Conservation (phyloP, 257 asterid genomes). For the Solanum etuberosum region DNA sequence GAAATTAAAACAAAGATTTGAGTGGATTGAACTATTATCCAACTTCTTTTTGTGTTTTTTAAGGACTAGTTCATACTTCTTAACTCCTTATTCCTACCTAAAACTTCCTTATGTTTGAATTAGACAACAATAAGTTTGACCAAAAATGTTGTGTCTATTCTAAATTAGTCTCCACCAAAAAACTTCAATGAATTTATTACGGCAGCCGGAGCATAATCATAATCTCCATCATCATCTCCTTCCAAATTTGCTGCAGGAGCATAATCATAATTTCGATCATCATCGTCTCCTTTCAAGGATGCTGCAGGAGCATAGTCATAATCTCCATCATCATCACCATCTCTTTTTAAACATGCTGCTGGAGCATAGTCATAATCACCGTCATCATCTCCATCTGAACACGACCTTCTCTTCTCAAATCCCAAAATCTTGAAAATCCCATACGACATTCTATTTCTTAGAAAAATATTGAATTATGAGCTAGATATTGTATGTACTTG, state of each 20-base stretch:
- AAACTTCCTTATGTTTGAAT: not conserved
- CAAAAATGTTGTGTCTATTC: not conserved
- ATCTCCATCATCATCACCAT: not conserved
- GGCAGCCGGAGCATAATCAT: not conserved
- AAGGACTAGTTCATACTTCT: not conserved
- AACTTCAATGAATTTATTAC: not conserved
- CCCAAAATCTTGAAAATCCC: not conserved
- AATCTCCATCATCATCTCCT: not conserved
- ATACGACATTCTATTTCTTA: not conserved
- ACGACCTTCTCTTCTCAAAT: not conserved
- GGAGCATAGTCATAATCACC: not conserved
- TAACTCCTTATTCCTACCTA: not conserved
- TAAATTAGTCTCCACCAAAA: not conserved
- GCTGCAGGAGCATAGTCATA: conserved; percentile 4
- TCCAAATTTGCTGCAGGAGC: not conserved
- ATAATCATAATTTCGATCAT: not conserved
- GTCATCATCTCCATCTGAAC: not conserved
- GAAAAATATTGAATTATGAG: not conserved
- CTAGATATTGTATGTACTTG: not conserved
- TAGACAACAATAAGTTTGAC: not conserved
- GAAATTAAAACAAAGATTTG: too few relatives aligned
- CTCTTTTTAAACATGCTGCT: not conserved
- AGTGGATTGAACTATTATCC: too few relatives aligned
- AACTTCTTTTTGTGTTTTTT: too few relatives aligned
- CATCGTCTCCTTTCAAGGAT: not conserved